These are phyloP conservation scores for Geotrichum klebahnii DNA, from an alignment of 1,139 yeast genomes.

Conservation along the genomic window DNA sequence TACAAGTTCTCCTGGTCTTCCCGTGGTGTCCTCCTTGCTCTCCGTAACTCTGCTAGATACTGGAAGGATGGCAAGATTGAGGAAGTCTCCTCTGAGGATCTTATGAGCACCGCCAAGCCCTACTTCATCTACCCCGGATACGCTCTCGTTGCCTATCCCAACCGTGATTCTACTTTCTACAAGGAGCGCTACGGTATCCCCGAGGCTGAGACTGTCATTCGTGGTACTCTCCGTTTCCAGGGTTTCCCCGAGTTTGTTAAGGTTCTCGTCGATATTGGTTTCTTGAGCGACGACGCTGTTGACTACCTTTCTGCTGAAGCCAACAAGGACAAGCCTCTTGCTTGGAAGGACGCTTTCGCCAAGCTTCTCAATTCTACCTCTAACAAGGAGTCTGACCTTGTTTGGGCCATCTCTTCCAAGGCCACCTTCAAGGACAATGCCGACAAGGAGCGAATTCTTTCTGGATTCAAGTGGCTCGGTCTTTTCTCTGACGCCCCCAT, in stretches of 20 bases:
- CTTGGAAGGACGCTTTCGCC: constrained; percentile 89
- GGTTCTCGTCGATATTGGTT: constrained; percentile 89
- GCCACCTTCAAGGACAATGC: constrained; percentile 76
- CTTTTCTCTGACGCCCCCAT: constrained; percentile 71
- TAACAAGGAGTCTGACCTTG: constrained; percentile 62
- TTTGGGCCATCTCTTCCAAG: constrained; percentile 69
- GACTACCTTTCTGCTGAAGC: constrained; percentile 48
- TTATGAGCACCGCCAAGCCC: constrained; percentile 93
- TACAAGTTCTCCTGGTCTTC: constrained; percentile 99
- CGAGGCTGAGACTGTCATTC: constrained; percentile 92
- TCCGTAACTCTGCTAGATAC: constrained; percentile 88
- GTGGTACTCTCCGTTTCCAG: constrained; percentile 96
- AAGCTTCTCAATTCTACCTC: constrained; percentile 71
- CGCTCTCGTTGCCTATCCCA: constrained; percentile 92
- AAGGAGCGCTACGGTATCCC: constrained; percentile 89
- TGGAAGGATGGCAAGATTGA: constrained; percentile 82
- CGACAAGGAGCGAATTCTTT: constrained; percentile 79
- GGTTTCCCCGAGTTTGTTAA: constrained; percentile 98
- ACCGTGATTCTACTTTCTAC: constrained; percentile 94
- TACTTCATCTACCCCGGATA: constrained; percentile 94
- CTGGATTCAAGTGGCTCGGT: constrained; percentile 93
- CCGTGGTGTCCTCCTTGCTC: constrained; percentile 92
- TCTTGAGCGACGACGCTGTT: constrained; percentile 71
- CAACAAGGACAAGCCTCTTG: constrained; percentile 43
- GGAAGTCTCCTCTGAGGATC: constrained; percentile 77